Evolutionary conservation across 2,329 filamentous ascomycete species (phyloP).

Genomic region (Botrytis pseudocinerea): DNA sequence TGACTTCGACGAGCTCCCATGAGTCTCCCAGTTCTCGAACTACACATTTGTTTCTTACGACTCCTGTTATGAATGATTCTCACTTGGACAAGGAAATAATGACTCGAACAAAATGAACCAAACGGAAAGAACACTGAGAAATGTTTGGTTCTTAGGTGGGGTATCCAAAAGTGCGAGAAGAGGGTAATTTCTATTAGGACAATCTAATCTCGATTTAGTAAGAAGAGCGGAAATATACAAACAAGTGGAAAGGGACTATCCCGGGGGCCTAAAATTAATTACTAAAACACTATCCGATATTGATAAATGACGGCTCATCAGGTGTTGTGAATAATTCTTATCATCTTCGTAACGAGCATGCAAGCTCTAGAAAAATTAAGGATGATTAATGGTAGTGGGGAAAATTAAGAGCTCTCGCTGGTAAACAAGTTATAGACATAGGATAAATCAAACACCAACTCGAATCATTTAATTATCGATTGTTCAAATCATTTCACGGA

Average conservation of each 20-base stretch:
- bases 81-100: too few relatives aligned
- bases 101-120: not conserved
- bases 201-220: not conserved
- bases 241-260: too few relatives aligned
- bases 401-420: not conserved
- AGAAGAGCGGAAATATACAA: not conserved
- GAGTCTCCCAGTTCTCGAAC: not conserved
- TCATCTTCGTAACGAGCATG: too few relatives aligned
- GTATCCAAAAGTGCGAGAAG: too few relatives aligned
- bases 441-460: not conserved
- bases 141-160: not conserved
- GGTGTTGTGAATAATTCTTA: too few relatives aligned
- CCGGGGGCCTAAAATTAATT: rapidly evolving
- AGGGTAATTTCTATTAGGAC: not conserved
- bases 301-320: not conserved
- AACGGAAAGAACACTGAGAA: not conserved
- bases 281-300: not conserved
- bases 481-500: not conserved
- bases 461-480: not conserved
- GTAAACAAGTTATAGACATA: too few relatives aligned
- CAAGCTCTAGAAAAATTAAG: not conserved
- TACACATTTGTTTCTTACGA: not conserved
- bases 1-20: not conserved
- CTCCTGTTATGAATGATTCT: not conserved
- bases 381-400: not conserved